A percentile compares a stretch with the other conserved stretches of the same genome.
These are phyloP conservation scores for Malus hybrid DNA, from an alignment of 331 rosid genomes.

Conservation along the genomic window DNA sequence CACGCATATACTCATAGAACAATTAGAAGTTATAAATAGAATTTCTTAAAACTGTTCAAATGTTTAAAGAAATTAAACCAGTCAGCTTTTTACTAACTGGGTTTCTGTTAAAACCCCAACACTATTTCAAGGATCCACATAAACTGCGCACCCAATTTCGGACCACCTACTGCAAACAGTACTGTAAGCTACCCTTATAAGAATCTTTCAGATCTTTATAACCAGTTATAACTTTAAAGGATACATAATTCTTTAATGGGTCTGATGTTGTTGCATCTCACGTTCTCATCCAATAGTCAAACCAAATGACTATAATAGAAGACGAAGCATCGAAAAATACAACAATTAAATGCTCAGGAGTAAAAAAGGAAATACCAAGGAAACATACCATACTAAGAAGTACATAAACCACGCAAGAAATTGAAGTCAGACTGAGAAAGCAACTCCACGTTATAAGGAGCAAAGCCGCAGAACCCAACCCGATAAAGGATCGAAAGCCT, in stretches of 20 bases:
- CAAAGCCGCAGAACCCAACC: constrained; percentile 65
- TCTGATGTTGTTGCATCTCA: not conserved
- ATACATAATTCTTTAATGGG: not conserved
- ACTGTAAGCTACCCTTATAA: not conserved
- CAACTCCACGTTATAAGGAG: constrained; percentile 95
- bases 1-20: not conserved
- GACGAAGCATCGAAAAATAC: not conserved
- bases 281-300: not conserved
- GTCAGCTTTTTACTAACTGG: not conserved
- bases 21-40: not conserved
- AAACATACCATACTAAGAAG: constrained; percentile 82
- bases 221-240: not conserved
- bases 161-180: not conserved
- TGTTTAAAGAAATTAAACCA: not conserved
- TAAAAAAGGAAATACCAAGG: not conserved
- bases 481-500: constrained; percentile 65
- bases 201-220: not conserved
- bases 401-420: constrained; percentile 78
- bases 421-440: constrained; percentile 85
- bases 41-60: not conserved
- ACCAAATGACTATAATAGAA: not conserved
- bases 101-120: not conserved
- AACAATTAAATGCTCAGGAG: not conserved
- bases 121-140: constrained; percentile 2
- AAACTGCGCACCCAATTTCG: not conserved